A percentile compares a stretch with the other conserved stretches of the same genome.
These are phyloP conservation scores for Boletus speciosus DNA, from an alignment of 768 basidiomycete species.

Conservation along the genomic window DNA sequence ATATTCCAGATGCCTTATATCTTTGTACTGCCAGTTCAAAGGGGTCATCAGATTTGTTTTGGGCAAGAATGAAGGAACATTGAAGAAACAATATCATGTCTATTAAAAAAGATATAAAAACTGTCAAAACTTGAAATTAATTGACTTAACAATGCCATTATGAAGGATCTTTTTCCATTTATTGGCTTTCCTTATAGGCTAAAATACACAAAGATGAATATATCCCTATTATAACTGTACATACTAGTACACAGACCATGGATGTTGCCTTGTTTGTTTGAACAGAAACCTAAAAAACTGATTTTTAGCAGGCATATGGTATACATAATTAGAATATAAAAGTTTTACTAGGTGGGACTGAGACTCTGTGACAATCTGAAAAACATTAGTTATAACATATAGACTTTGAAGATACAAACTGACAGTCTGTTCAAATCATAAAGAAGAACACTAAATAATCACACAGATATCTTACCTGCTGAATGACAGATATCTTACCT, in stretches of 20 bases:
- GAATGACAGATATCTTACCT: not conserved
- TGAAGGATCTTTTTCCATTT: no score
- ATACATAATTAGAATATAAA: no score
- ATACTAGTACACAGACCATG: no score
- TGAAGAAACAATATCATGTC: not conserved
- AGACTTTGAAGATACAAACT: not conserved
- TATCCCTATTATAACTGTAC: no score
- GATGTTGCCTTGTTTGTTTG: no score
- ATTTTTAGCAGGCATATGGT: no score
- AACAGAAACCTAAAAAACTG: no score
- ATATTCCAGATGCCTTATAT: not conserved
- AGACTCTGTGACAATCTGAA: not conserved
- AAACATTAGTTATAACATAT: not conserved
- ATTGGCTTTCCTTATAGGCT: no score
- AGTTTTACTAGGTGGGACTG: not conserved
- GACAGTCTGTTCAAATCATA: not conserved
- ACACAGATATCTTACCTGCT: not conserved
- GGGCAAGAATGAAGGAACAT: not conserved
- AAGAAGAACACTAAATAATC: not conserved
- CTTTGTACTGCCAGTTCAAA: not conserved
- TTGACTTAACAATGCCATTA: no score
- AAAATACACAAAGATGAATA: not conserved
- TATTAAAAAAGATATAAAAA: not conserved
- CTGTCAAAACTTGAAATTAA: no score
- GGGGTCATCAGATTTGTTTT: not conserved